Base-by-base conservation (phyloP, 2,329 filamentous ascomycete genomes). In the Aspergillus sp. region DNA sequence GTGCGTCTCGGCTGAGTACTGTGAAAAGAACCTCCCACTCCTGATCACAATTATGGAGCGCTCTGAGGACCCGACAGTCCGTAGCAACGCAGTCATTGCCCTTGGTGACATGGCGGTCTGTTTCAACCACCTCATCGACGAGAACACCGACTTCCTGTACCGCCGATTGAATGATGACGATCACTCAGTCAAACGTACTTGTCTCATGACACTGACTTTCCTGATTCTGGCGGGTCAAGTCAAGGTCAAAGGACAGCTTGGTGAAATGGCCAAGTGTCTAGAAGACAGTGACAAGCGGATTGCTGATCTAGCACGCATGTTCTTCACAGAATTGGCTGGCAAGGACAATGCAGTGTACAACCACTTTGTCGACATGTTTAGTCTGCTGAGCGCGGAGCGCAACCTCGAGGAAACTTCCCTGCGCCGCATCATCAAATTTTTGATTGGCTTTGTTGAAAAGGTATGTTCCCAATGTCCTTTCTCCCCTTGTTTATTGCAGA, bases 281-380 rank as follows among this genome's bases (percentile, higher is more conserved):
- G 93, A 98, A 69, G 93, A 98, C 62, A 83, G 84, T n/a, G 94
- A 98, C 64, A 90, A 90, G 70, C 82, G 88, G 52, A 95, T 97
- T 53, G 88, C 90, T 0, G 93, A 98, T 63, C 79, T 98, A 62
- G 88, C 90, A 12, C 80, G 89, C 50, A 97, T 97, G 91, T 98
- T 98, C 81, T 98, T 98, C 70, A 91, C 89, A 0, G 93, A 98
- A 70, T 79, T 98, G 47, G 90, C 90, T 52, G 95, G 90, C 58
- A 98, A 98, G 74, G 93, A 98, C 67, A 98, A 98, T 63, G 93
- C 93, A 2, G 89, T 98, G 2, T 98, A 98, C 70, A 98, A 98
- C 67, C 91, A 98, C 72, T 98, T 98, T 70, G 90, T 98, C 23
- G 93, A 98, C 65, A 97, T 98, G 88, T 98, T 98, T 70, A 91